Percentiles rank a stretch among this genome's conserved stretches.
Conservation (phyloP, 129 eudicot species). For the Helianthus annuus region HanXRQr2.0-SUNRISE NC_035445.2:5434093-5434592, state of each 20-base stretch:
- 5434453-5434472: conserved; percentile 29
- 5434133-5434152: no score
- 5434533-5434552: conserved; percentile 38
- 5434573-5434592: conserved; percentile 41
- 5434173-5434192: no score
- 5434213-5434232: no score
- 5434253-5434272: not conserved
- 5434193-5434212: no score
- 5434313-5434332: not conserved
- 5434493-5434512: conserved; percentile 28
- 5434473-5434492: conserved; percentile 45
- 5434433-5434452: conserved; percentile 46
- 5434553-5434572: conserved; percentile 41
- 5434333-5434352: conserved; percentile 3
- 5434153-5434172: no score
- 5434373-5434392: not conserved
- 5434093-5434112: no score
- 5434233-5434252: no score
- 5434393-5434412: not conserved
- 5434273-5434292: conserved; percentile 14
- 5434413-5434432: conserved; percentile 26
- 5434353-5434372: no score
- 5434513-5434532: conserved; percentile 45
- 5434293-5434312: conserved; percentile 17
- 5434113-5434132: no score